A percentile compares a stretch with the other conserved stretches of the same genome.
phyloP scores from a whole-genome alignment of 2,329 filamentous ascomycete genomes.

The Elsinoe australis region DNA sequence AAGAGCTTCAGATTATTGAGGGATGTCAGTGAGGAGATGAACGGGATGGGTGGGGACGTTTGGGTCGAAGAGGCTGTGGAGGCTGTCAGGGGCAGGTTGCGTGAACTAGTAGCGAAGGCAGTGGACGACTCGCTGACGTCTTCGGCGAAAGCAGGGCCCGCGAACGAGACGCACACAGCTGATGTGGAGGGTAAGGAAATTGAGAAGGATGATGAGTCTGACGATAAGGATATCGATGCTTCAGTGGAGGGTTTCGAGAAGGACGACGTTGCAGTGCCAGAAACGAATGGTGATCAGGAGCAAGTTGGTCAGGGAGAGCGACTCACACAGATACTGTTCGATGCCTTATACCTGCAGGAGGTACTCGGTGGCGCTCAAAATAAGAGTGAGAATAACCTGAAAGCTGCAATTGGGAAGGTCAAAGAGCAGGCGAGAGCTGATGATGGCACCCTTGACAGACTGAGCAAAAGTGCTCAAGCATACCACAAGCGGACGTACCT shows the following conservation, averaged over 20 bases:
- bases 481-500: slow-evolving; percentile 79
- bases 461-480: slow-evolving; percentile 59
- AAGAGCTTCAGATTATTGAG: slow-evolving; percentile 64
- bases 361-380: slow-evolving; percentile 18
- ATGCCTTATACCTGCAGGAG: slow-evolving; percentile 36
- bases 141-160: not conserved
- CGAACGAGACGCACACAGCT: too few species aligned
- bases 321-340: slow-evolving; percentile 37
- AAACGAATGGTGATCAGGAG: not conserved
- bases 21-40: slow-evolving; percentile 59
- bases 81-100: slow-evolving; percentile 54
- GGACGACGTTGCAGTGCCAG: slow-evolving; percentile 9
- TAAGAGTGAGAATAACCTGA: slow-evolving; percentile 16
- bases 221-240: too few species aligned
- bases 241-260: not conserved
- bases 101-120: slow-evolving; percentile 43
- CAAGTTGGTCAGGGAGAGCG: slow-evolving; percentile 24
- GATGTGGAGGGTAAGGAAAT: not conserved
- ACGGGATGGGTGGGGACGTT: slow-evolving; percentile 62
- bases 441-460: slow-evolving; percentile 42
- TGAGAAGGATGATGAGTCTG: slow-evolving; percentile 18
- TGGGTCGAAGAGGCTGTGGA: slow-evolving; percentile 66
- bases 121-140: slow-evolving; percentile 28
- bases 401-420: slow-evolving; percentile 32
- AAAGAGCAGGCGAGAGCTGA: slow-evolving; percentile 43